Conservation (phyloP, 2,329 filamentous ascomycete species). For the Rutstroemia sp. region DNA sequence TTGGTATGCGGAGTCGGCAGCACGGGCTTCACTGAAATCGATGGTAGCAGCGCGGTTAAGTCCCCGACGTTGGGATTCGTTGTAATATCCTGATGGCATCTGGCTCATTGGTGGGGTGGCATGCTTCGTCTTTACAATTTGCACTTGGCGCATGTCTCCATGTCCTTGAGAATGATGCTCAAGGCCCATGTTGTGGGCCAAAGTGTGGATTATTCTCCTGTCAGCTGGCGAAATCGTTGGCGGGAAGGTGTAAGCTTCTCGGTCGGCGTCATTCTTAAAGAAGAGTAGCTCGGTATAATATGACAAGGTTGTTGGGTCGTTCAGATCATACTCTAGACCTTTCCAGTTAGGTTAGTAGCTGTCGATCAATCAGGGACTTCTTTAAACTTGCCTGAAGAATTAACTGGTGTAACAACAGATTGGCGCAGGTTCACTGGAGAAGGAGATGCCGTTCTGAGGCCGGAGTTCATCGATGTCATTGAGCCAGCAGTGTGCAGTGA, state of each 20-base stretch:
- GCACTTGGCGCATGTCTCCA: conserved; percentile 81
- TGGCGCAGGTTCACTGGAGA: conserved; percentile 27
- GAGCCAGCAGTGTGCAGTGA: conserved; percentile 75
- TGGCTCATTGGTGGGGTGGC: conserved; percentile 31
- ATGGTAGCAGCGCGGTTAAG: conserved; percentile 94
- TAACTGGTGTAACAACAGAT: conserved; percentile 4
- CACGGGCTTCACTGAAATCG: conserved; percentile 80
- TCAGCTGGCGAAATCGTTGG: conserved; percentile 73
- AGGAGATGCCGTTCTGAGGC: conserved; percentile 36
- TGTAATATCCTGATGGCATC: conserved; percentile 45
- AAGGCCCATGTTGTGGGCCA: conserved; percentile 91
- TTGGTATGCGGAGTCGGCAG: conserved; percentile 55
- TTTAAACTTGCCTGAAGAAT: conserved; percentile 14
- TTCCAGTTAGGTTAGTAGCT: conserved; percentile 7
- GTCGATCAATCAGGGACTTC: neutral
- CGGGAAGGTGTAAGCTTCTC: conserved; percentile 80
- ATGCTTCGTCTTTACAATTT: conserved; percentile 60
- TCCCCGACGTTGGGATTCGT: conserved; percentile 73
- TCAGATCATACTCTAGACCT: conserved; percentile 64
- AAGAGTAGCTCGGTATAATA: conserved; percentile 87
- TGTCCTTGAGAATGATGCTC: conserved; percentile 86
- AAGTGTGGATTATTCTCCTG: conserved; percentile 83
- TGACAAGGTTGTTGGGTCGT: conserved; percentile 77
- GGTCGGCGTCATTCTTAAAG: conserved; percentile 72
- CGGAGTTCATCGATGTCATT: conserved; percentile 63